Base-by-base conservation (phyloP, 192 early-diverging fungal species). In the Linnemannia schmuckeri region DNA sequence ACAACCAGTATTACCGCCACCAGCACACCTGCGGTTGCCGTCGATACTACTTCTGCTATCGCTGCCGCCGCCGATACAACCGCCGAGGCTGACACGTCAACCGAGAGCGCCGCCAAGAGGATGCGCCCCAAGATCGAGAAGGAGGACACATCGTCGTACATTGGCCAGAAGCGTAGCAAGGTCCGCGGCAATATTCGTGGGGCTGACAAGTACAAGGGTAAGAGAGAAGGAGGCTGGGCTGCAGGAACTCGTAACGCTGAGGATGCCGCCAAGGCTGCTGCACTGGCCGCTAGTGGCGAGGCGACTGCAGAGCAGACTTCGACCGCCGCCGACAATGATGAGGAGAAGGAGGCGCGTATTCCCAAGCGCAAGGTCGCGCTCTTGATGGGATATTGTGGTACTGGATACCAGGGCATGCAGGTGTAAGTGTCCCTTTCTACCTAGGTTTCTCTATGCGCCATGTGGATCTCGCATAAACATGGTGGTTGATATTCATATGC, bases 371-470 rank as follows among this genome's bases (percentile, higher is more conserved):
- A 96, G 55, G 95, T 98, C 17, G 98, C 97, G 0, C 88, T 99
- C 15, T 77, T 99, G 72, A 92, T 99, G 89, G 96, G 97, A 18
- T 99, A 95, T 89, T 96, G 96, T 84, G 99, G 99, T 3, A 96
- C 97, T 46, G 98, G 96, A 3, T 99, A 97, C 92, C 93, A 96
- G 78, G 99, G 99, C 27, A 97, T 98, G 97, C 99, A 99, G 87
- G 92, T 97, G 95, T 96, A 92, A 83, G 91, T 82, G 42, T 0
- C 18, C 63, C 17, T 0, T 42, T 27, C 17, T 22, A 12, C 78
- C 49, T 85, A 15, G 5, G 20, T 20, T 20, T 89, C 55, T 47
- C 77, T 41, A 1, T 76, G 20, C 30, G 38, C 22, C 6, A 4
- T 49, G 24, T 15, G 44, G 3, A 46, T 46, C 7, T 27, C 49